These are phyloP conservation scores for Camillea tinctor DNA, from an alignment of 2,329 filamentous ascomycete genomes.

Conservation along the genomic window DNA sequence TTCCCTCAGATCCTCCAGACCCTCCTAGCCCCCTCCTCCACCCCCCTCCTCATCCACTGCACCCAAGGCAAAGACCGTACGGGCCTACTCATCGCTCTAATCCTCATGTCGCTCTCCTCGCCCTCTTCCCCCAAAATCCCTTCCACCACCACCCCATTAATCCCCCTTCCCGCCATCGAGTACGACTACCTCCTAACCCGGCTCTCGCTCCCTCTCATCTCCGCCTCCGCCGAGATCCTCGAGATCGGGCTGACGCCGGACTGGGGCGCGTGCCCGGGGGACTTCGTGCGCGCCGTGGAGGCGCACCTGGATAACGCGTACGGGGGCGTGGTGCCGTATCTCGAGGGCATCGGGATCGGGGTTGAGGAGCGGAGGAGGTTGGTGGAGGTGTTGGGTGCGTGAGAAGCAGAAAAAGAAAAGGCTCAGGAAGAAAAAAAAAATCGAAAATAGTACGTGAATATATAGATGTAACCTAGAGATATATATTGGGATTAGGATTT, in stretches of 20 bases:
- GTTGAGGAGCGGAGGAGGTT: slow-evolving; percentile 41
- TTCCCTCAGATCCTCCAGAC: slow-evolving; percentile 44
- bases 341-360: slow-evolving; percentile 61
- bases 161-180: slow-evolving; percentile 60
- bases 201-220: slow-evolving; percentile 26
- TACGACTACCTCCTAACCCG: slow-evolving; percentile 71
- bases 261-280: slow-evolving; percentile 65
- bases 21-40: slow-evolving; percentile 45
- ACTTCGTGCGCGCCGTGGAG: slow-evolving; percentile 61
- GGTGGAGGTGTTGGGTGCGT: slow-evolving; percentile 43
- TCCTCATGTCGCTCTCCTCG: slow-evolving; percentile 58
- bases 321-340: slow-evolving; percentile 65
- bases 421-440: too few relatives aligned
- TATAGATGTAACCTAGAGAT: too few relatives aligned
- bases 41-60: slow-evolving; percentile 75
- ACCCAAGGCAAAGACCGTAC: slow-evolving; percentile 88
- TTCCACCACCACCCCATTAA: slow-evolving; percentile 19
- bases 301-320: slow-evolving; percentile 59
- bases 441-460: too few relatives aligned
- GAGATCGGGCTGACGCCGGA: slow-evolving; percentile 71
- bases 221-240: slow-evolving; percentile 54
- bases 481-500: too few relatives aligned
- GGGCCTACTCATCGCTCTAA: slow-evolving; percentile 67
- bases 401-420: neutral
- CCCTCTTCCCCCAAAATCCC: slow-evolving; percentile 14